Percentiles rank a stretch among this genome's conserved stretches.
phyloP scores from a whole-genome alignment of 202 grass and related monocot species.

The Elaeis oleifera region DNA sequence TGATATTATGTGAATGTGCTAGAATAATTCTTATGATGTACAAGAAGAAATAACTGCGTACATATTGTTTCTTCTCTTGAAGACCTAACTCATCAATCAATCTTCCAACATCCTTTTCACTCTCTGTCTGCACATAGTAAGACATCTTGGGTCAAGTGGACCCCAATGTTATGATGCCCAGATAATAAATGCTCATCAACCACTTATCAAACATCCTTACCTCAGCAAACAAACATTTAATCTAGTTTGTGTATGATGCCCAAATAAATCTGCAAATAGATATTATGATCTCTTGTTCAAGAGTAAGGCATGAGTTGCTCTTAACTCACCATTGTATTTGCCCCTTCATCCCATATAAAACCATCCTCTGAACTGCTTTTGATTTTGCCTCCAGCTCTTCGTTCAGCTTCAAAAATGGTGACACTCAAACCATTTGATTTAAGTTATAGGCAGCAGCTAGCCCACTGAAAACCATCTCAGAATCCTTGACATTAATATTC shows the following conservation, averaged over 20 bases:
- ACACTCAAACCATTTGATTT: slow-evolving; percentile 64
- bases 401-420: slow-evolving; percentile 76
- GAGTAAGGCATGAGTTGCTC: neutral
- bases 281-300: neutral
- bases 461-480: slow-evolving; percentile 42
- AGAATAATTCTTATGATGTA: neutral
- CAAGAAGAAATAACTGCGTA: slow-evolving; percentile 37
- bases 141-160: neutral
- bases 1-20: neutral
- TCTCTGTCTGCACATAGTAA: slow-evolving; percentile 62
- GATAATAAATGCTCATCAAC: no score
- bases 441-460: slow-evolving; percentile 82
- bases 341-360: slow-evolving; percentile 95
- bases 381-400: slow-evolving; percentile 75
- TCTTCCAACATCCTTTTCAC: slow-evolving; percentile 50
- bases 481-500: neutral
- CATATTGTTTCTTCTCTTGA: slow-evolving; percentile 68
- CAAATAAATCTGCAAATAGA: neutral
- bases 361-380: slow-evolving; percentile 63
- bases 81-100: slow-evolving; percentile 79
- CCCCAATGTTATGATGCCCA: neutral
- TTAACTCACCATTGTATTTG: slow-evolving; percentile 88
- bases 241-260: no score
- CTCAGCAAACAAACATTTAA: no score
- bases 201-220: neutral